phyloP scores from a whole-genome alignment of 495 filamentous ascomycete genomes.

The Tirmania nivea region DNA sequence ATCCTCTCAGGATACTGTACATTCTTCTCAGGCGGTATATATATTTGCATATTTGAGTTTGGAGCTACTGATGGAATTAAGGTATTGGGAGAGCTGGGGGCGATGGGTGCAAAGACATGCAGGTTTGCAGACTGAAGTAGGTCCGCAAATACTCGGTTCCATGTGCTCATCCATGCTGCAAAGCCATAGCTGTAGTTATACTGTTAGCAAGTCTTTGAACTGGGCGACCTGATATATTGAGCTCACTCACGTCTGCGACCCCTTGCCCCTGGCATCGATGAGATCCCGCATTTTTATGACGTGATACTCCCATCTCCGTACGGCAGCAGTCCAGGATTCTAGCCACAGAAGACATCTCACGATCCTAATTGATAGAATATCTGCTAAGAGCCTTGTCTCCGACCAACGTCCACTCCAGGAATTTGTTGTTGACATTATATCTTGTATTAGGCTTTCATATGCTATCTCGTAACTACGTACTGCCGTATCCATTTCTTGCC shows the following conservation, averaged over 20 bases:
- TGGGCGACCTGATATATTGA: no score
- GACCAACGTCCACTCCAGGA: slow-evolving; percentile 75
- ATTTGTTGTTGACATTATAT: slow-evolving; percentile 68
- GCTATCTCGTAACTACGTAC: slow-evolving; percentile 62
- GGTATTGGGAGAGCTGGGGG: background rate
- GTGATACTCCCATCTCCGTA: slow-evolving; percentile 55
- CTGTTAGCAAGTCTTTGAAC: background rate
- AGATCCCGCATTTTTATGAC: slow-evolving; percentile 46
- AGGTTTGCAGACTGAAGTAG: slow-evolving; percentile 7
- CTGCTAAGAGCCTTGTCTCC: slow-evolving; percentile 59
- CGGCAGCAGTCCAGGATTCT: slow-evolving; percentile 49
- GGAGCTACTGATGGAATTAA: background rate
- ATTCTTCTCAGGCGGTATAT: slow-evolving; percentile 43
- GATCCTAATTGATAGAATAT: slow-evolving; percentile 54
- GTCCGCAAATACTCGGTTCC: slow-evolving; percentile 17
- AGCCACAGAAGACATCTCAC: slow-evolving; percentile 61
- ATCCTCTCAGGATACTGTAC: slow-evolving; percentile 37
- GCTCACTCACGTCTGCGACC: slow-evolving; percentile 25
- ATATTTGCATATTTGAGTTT: slow-evolving; percentile 21
- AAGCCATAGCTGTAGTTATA: slow-evolving; percentile 14
- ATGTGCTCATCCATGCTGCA: slow-evolving; percentile 10
- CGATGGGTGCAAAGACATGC: slow-evolving; percentile 6
- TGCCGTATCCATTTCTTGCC: slow-evolving; percentile 73
- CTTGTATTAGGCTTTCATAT: slow-evolving; percentile 58
- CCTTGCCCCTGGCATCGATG: slow-evolving; percentile 60